Conservation (phyloP, 2,329 filamentous ascomycete species). For the Venturia pyrina region DNA sequence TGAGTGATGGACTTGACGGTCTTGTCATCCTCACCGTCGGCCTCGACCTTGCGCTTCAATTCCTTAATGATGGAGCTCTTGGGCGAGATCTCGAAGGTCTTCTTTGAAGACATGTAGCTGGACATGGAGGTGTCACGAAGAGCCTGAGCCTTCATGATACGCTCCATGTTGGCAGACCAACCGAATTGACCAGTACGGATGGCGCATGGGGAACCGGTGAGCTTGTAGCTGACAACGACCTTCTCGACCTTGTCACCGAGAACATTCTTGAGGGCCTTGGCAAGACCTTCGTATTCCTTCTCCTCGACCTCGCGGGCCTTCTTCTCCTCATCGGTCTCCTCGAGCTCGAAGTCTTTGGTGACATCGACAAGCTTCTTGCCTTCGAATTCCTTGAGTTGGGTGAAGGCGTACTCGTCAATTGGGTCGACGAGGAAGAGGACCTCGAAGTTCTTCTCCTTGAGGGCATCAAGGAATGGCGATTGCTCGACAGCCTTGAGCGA, state of each 20-base stretch:
- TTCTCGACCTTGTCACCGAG: constrained; percentile 99
- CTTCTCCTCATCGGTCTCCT: constrained; percentile 99
- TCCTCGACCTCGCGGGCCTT: constrained; percentile 85
- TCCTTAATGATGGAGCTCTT: constrained; percentile 97
- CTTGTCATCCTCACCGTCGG: constrained; percentile 95
- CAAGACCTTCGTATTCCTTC: constrained; percentile 92
- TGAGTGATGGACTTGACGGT: constrained; percentile 99
- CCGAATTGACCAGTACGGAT: constrained; percentile 99
- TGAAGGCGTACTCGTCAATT: constrained; percentile 99
- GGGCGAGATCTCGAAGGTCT: constrained; percentile 99
- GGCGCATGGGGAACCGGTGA: constrained; percentile 85
- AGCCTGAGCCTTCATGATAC: constrained; percentile 99
- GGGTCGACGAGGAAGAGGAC: constrained; percentile 98
- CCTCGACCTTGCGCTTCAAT: constrained; percentile 98
- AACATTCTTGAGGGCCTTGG: constrained; percentile 98
- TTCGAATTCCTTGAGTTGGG: constrained; percentile 99
- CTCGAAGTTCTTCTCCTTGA: constrained; percentile 99
- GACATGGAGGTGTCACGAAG: constrained; percentile 99
- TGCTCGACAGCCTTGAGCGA: constrained; percentile 96
- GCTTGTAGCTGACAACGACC: constrained; percentile 98
- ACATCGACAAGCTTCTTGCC: constrained; percentile 99
- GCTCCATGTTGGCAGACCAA: constrained; percentile 99
- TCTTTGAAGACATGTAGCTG: constrained; percentile 99
- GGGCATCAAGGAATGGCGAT: constrained; percentile 96
- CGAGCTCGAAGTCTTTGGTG: constrained; percentile 99